Percentiles rank a stretch among this genome's conserved stretches.
Conservation (phyloP, 2,329 filamentous ascomycete genomes). For the Colletotrichum musicola region DNA sequence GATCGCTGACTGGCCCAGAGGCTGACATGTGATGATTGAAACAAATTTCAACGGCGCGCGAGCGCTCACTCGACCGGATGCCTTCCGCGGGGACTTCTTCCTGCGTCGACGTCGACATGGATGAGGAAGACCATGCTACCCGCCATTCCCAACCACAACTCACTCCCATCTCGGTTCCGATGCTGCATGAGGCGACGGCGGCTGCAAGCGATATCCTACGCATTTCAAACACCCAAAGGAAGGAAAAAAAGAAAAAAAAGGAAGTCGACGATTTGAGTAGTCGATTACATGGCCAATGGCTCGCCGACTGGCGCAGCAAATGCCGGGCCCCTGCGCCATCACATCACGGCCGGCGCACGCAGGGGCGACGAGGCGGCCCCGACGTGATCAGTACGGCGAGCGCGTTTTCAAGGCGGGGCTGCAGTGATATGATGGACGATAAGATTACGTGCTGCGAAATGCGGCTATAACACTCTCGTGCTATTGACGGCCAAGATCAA, state of each 20-base stretch:
- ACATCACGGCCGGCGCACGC: not conserved
- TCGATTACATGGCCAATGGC: not conserved
- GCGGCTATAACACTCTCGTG: conserved; percentile 4
- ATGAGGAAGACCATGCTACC: not conserved
- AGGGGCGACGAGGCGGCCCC: not conserved
- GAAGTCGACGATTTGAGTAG: too few relatives aligned
- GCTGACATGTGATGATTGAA: conserved; percentile 33
- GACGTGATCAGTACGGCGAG: conserved; percentile 16
- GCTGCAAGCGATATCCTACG: conserved; percentile 5
- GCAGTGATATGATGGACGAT: conserved; percentile 5
- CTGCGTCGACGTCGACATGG: conserved; percentile 23
- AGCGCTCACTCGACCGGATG: conserved; percentile 29
- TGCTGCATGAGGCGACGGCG: conserved; percentile 3
- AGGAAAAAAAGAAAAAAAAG: too few relatives aligned
- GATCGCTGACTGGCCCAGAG: conserved; percentile 16
- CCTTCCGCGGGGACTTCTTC: conserved; percentile 31
- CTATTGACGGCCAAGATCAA: conserved; percentile 15
- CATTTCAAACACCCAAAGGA: not conserved
- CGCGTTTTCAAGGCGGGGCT: conserved; percentile 15
- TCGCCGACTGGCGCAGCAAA: too few relatives aligned
- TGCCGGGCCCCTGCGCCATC: not conserved
- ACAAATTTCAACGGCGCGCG: conserved; percentile 24
- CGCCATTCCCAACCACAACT: not conserved
- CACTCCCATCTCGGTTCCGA: not conserved
- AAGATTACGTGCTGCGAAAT: conserved; percentile 10